Base-by-base conservation (phyloP, 1,284 basidiomycete species). In the Puccinia novopanici region DNA sequence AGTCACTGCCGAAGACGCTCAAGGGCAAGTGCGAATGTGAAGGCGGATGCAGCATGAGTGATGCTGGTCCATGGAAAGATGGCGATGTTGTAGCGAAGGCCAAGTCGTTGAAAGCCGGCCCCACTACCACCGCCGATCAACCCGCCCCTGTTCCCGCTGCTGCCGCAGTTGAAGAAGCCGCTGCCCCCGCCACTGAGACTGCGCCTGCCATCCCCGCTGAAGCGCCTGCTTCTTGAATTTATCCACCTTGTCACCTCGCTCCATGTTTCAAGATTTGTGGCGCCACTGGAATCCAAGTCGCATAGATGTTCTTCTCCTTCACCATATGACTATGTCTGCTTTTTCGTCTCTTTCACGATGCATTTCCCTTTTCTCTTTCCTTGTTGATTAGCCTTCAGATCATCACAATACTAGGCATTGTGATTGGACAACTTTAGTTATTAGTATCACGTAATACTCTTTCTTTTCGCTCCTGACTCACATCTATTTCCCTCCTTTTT, bases 21-120 rank as follows among this genome's bases (percentile, higher is more conserved):
- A 95, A 96, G 19, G 96, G 96, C 3, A 87, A 83, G 79, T 98
- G 95, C 86, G 85, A 89, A 22, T 98, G 95, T 84, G 83, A 85
- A 0, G 92, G 90, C 6, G 92, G 94, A 2, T 99, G 96, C 87
- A 92, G 91, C 81, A 85, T 95, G 87, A 92, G 92, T 84, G 93
- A 99, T 86, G 92, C 90, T 0, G 96, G 96, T 9, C 96, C 96
- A 12, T 99, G 96, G 96, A 93, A 94, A 86, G 87, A 85, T 22
- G 77, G 82, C 45, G 81, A 83, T 80, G 84, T 85, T 67, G 83
- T 86, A 68, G 82, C 82, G 37, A 82, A 83, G 81, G 84, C 84
- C 22, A 78, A 83, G 48, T 30, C 54, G 34, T 40, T 79, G n/a
- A 79, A 79, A 59, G 34, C 67, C 30, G 82, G 76, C 61, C 10